A percentile compares a stretch with the other conserved stretches of the same genome.
phyloP scores from a whole-genome alignment of 2,329 filamentous ascomycete genomes.

The Ambrosiella cleistominuta region DNA sequence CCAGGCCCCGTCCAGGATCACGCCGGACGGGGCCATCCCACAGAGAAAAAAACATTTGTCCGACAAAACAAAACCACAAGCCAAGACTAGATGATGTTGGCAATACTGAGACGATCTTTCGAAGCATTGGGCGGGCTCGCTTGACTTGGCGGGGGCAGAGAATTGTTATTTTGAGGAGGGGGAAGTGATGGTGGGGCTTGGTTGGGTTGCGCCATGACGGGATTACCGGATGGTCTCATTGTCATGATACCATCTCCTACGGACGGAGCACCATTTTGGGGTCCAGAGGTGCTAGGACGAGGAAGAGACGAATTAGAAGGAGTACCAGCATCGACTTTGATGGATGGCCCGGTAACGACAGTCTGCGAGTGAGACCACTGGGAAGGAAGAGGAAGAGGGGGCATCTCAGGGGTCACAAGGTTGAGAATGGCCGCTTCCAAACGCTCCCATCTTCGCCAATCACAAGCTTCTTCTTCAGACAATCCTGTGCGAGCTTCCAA shows the following conservation, averaged over 20 bases:
- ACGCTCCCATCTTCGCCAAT: slow-evolving; percentile 69
- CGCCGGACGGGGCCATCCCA: background rate
- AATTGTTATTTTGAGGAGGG: background rate
- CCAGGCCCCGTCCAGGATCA: too few relatives aligned
- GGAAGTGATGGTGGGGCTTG: background rate
- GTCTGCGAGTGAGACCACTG: slow-evolving; percentile 13
- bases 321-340: background rate
- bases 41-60: background rate
- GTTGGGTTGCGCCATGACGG: background rate
- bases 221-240: background rate
- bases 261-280: background rate
- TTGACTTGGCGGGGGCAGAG: background rate
- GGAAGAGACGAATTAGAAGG: background rate
- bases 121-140: slow-evolving; percentile 13
- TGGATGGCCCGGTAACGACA: background rate
- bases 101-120: slow-evolving; percentile 25
- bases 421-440: slow-evolving; percentile 33
- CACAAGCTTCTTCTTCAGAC: slow-evolving; percentile 38
- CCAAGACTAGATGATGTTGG: slow-evolving; percentile 25
- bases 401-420: slow-evolving; percentile 4
- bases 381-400: slow-evolving; percentile 2
- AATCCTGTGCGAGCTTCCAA: slow-evolving; percentile 33
- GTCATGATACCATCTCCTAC: background rate
- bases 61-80: background rate
- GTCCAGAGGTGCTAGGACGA: background rate